phyloP scores from a whole-genome alignment of 768 basidiomycete genomes.

The Serendipita vermifera region DNA sequence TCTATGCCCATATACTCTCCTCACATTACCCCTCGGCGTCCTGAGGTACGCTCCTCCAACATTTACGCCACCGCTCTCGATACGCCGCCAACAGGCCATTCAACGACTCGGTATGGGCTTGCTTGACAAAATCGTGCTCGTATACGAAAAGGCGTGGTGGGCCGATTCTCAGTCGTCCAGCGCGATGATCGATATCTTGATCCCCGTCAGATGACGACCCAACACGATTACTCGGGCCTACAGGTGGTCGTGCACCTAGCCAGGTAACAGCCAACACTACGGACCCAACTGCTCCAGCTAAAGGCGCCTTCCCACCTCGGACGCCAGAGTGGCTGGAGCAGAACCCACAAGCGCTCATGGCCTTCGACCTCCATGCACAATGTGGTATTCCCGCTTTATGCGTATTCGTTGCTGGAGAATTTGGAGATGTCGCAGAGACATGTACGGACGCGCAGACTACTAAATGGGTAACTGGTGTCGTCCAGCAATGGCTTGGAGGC shows the following conservation, averaged over 20 bases:
- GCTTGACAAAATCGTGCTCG: constrained; percentile 21
- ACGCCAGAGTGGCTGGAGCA: background rate
- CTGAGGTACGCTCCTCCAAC: constrained; percentile 15
- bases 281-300: too few species aligned
- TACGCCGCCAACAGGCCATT: constrained; percentile 14
- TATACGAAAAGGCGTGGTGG: constrained; percentile 21
- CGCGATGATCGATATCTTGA: background rate
- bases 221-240: background rate
- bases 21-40: constrained; percentile 19
- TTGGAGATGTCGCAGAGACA: background rate
- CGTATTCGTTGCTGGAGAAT: constrained; percentile 4
- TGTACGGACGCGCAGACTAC: background rate
- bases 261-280: background rate
- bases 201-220: background rate
- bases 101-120: constrained; percentile 17
- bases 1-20: too few species aligned
- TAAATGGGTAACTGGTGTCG: background rate
- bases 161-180: background rate
- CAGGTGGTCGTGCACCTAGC: background rate
- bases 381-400: background rate
- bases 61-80: constrained; percentile 18
- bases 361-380: constrained; percentile 1
- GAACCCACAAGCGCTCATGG: constrained; percentile 1
- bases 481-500: background rate
- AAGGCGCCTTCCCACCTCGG: background rate